Evolutionary conservation across 345 rosid genomes (phyloP).

Genomic region (Rhizophora apiculata): DNA sequence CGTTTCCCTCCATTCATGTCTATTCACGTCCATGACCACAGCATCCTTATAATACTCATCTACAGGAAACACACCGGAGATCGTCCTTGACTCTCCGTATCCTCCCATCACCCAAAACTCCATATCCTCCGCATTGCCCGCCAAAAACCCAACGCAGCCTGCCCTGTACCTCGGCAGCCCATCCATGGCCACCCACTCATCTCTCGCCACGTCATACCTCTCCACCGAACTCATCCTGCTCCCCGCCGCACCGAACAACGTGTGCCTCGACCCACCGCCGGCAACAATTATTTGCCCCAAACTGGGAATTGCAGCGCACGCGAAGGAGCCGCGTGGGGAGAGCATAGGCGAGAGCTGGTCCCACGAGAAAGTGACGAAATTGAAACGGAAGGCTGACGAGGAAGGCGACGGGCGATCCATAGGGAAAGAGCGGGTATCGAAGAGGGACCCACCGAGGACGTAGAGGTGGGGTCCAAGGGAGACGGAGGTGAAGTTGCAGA

Average conservation of each 20-base stretch:
- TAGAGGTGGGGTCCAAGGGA: conserved; percentile 60
- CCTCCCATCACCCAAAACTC: conserved; percentile 99
- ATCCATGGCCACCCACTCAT: conserved; percentile 66
- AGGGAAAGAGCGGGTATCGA: conserved; percentile 64
- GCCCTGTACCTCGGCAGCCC: conserved; percentile 81
- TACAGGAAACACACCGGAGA: conserved; percentile 74
- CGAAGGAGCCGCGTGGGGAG: conserved; percentile 87
- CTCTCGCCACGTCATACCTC: conserved; percentile 61
- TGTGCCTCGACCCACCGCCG: conserved; percentile 84
- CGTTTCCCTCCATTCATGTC: conserved; percentile 54
- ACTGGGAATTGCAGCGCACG: conserved; percentile 53
- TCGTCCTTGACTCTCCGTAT: conserved; percentile 71
- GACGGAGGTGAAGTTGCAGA: conserved; percentile 78
- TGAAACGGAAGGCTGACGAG: conserved; percentile 59
- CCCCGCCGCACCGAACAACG: conserved; percentile 79
- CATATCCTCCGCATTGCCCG: conserved; percentile 38
- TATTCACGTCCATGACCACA: conserved; percentile 58
- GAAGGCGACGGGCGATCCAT: conserved; percentile 77
- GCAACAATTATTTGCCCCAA: conserved; percentile 65
- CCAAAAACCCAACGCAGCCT: conserved; percentile 75
- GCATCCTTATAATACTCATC: conserved; percentile 83
- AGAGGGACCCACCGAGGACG: conserved; percentile 77
- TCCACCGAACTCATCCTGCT: conserved; percentile 78
- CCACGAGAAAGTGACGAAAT: conserved; percentile 57
- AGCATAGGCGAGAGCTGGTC: conserved; percentile 69